Base-by-base conservation (phyloP, 2,329 filamentous ascomycete genomes). In the Xylaria sp. region DNA sequence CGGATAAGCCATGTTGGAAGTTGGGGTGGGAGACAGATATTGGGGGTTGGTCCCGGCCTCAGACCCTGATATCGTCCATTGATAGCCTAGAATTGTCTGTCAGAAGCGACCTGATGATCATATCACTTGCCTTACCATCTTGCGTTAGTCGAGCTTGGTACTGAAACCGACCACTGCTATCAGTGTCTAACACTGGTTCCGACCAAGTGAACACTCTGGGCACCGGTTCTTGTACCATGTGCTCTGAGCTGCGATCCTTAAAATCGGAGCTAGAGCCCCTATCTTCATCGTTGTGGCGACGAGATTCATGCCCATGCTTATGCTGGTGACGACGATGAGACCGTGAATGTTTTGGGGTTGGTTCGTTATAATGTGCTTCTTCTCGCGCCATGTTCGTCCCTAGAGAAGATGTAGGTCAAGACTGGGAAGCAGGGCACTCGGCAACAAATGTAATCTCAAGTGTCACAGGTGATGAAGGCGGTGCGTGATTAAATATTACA, bases 91-190 rank as follows among this genome's bases (percentile, higher is more conserved):
- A 18, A n/a, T 7, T n/a, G 23, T 39, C 41, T 25, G 7, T 64
- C 7, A 64, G 62, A 20, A 33, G 15, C 20, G 6, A 18, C 13
- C 8, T n/a, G 39, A 10, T 18, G n/a, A 10, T 15, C 51, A 1
- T 39, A 20, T 18, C 7, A 43, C 15, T 5, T n/a, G 52, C 9
- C 46, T 65, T 54, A 41, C 63, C 56, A 36, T 60, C 18, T 25
- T 36, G 56, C 36, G 49, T 61, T 18, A 56, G 15, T 7, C 57
- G 48, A 31, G 49, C 15, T 41, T 55, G 57, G n/a, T 66, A 56
- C 51, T 60, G 55, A 39, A 65, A 65, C n/a, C 56, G 62, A 48
- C 61, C 61, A 15, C 13, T 58, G 9, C 54, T 43, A 5, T 59
- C 33, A 12, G 49, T n/a, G 18, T 61, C 64, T 41, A 66, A 20